Evolutionary conservation across 208 protist genomes (phyloP).

Genomic region (Leptomonas seymouri): DNA sequence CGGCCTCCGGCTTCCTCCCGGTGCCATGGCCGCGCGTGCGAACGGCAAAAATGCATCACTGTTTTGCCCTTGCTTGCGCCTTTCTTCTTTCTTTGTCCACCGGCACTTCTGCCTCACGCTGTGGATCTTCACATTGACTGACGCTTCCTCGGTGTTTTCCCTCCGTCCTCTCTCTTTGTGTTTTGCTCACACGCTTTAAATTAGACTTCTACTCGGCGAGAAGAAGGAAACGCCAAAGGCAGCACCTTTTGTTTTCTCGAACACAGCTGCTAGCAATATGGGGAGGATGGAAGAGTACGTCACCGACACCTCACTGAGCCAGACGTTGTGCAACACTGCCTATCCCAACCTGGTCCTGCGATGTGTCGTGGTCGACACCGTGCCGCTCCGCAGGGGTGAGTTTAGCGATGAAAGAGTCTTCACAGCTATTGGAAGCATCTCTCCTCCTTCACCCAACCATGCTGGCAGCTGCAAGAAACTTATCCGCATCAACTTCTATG

Average conservation of each 20-base stretch:
- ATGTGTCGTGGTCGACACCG: constrained; percentile 42
- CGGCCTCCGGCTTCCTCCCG: no score
- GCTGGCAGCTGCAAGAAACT: not conserved
- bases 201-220: no score
- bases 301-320: constrained; percentile 39
- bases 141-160: no score
- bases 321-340: constrained; percentile 30
- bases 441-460: not conserved
- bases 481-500: constrained; percentile 72
- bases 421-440: constrained; percentile 44
- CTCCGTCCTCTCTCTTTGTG: constrained; percentile 7
- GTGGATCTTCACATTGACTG: no score
- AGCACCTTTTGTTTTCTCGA: not conserved
- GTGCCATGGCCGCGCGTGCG: no score
- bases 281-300: constrained; percentile 51
- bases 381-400: constrained; percentile 55
- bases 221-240: not conserved
- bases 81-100: no score
- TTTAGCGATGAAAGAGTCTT: constrained; percentile 60
- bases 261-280: not conserved
- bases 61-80: no score
- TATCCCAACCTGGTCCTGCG: constrained; percentile 42
- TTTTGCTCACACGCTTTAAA: no score
- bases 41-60: no score
- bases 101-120: no score